Percentiles rank a stretch among this genome's conserved stretches.
Conservation (phyloP, 2,329 filamentous ascomycete genomes). For the Fusarium caatingaense region DNA sequence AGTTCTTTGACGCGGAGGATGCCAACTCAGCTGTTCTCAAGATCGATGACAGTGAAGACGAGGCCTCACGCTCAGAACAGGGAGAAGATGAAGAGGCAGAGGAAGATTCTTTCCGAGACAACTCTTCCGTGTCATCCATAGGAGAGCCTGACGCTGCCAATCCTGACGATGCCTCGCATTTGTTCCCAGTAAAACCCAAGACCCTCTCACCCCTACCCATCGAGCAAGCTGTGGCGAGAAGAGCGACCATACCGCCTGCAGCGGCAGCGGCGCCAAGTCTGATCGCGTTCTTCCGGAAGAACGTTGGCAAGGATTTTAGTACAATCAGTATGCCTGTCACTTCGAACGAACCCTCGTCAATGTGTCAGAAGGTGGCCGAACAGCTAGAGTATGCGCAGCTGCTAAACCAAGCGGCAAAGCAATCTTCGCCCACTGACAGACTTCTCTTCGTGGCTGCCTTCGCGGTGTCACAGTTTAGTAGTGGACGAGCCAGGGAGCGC, state of each 20-base stretch:
- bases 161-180: slow-evolving; percentile 68
- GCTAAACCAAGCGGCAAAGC: slow-evolving; percentile 78
- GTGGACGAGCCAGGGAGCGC: slow-evolving; percentile 85
- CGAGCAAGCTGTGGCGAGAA: slow-evolving; percentile 70
- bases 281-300: slow-evolving; percentile 94
- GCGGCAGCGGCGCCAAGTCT: slow-evolving; percentile 87
- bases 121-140: slow-evolving; percentile 69
- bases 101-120: slow-evolving; percentile 64
- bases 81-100: slow-evolving; percentile 61
- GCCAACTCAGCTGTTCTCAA: slow-evolving; percentile 75
- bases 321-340: slow-evolving; percentile 98
- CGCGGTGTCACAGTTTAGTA: slow-evolving; percentile 87
- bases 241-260: slow-evolving; percentile 76
- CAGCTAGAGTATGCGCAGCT: slow-evolving; percentile 91
- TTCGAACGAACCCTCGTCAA: slow-evolving; percentile 89
- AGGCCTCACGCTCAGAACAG: slow-evolving; percentile 66
- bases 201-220: slow-evolving; percentile 82
- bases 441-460: slow-evolving; percentile 90
- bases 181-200: slow-evolving; percentile 83
- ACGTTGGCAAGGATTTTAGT: slow-evolving; percentile 96
- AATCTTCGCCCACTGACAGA: slow-evolving; percentile 72
- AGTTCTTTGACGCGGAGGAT: slow-evolving; percentile 93
- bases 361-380: slow-evolving; percentile 89
- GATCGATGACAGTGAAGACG: slow-evolving; percentile 78
- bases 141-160: slow-evolving; percentile 68